Evolutionary conservation across 208 protist species (phyloP), one percentile per base, ranked within the genome.

Genomic region (Baffinella frigidus): DNA sequence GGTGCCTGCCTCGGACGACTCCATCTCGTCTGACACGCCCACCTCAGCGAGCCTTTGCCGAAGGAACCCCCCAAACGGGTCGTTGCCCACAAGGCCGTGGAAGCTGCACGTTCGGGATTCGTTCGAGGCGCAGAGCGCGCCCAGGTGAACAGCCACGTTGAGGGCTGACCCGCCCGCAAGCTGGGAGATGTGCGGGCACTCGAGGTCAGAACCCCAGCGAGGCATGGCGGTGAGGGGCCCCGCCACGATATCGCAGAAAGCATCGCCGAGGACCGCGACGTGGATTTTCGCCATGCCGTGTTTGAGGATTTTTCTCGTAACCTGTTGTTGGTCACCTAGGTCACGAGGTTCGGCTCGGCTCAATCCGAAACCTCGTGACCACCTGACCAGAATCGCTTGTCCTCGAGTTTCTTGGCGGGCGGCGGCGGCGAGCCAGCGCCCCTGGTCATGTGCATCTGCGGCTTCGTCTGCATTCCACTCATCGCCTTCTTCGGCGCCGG

Each of bases 61-160:
- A 14, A 77, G 71, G 30, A 77, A 77, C 17, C 20, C 35, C 71
- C 71, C 71, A 36, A 87, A 87, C 3, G 45, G 39, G 77, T 87
- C 77, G 38, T 87, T 27, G 20, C 77, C 77, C 3, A 87, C 77
- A 20, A 87, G 39, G 27, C 77, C 77, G 39, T 61, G 38, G 77
- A 87, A 87, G 17, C 39, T 61, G 36, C 77, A 87, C 27, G 14
- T 45, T 10, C 27, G n/a, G 44, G 0, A 20, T n/a, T 7, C 68
- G 39, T 36, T 45, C 14, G 39, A 30, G 17, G 20, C 14, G n/a
- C 45, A 1, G 27, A 87, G 39, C 5, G 27, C 14, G 3, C 77
- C 77, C 4, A 87, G 3, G 0, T 35, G n/a, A n/a, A 87, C 50
- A 43, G 77, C 77, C 0, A 87, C 77, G 39, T 87, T 87, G 3